Percentiles rank a stretch among this genome's conserved stretches.
phyloP scores from a whole-genome alignment of 139 green algal species.

The Pycnococcus provasolii region DNA sequence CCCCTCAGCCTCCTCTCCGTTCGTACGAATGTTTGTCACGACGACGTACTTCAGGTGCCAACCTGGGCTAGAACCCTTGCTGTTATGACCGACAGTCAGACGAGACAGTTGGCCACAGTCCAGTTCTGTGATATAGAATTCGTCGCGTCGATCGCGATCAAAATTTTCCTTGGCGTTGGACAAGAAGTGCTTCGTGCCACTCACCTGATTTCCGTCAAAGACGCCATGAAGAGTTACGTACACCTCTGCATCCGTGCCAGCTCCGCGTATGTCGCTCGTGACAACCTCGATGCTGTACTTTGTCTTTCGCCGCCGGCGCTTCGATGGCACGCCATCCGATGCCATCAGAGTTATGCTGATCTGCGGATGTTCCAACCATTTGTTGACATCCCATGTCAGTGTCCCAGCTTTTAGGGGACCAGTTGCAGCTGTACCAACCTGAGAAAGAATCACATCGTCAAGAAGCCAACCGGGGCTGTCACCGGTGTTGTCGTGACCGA shows the following conservation, averaged over 20 bases:
- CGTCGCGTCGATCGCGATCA: constrained; percentile 21
- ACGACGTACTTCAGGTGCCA: constrained; percentile 21
- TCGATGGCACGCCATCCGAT: too few relatives aligned
- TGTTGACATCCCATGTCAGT: too few relatives aligned
- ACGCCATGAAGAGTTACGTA: constrained; percentile 33
- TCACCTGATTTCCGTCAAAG: constrained; percentile 19
- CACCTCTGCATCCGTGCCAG: constrained; percentile 45
- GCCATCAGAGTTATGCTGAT: too few relatives aligned
- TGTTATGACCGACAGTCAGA: not conserved
- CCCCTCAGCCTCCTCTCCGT: not conserved
- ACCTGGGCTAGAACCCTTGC: constrained; percentile 25
- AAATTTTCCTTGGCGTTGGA: not conserved
- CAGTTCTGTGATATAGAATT: constrained; percentile 38
- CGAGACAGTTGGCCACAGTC: constrained; percentile 6
- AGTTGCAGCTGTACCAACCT: too few relatives aligned
- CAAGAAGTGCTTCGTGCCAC: not conserved
- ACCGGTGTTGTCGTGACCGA: constrained; percentile 60
- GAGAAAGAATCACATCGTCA: constrained; percentile 37
- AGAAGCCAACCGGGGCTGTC: constrained; percentile 52
- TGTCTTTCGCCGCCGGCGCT: not conserved
- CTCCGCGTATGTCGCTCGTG: constrained; percentile 45
- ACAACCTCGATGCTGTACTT: constrained; percentile 28
- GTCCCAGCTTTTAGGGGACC: too few relatives aligned
- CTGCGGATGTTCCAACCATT: too few relatives aligned
- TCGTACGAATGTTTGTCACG: constrained; percentile 35